A percentile compares a stretch with the other conserved stretches of the same genome.
phyloP scores from a whole-genome alignment of 1,284 basidiomycete genomes.

The Retiboletus flavoniger region DNA sequence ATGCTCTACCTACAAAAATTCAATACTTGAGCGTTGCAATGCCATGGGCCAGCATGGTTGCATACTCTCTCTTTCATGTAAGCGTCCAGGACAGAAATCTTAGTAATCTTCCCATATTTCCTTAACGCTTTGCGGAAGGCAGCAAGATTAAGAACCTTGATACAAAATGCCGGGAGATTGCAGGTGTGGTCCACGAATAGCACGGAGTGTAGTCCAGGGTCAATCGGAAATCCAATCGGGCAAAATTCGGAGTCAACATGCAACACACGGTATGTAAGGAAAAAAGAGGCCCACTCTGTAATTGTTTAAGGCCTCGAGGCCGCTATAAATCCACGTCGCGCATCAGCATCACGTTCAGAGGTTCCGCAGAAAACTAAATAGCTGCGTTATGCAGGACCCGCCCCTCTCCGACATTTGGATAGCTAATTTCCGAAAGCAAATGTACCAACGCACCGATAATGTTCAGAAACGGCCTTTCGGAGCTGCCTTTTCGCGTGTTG shows the following conservation, averaged over 20 bases:
- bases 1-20: slow-evolving; percentile 52
- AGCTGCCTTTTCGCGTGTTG: slow-evolving; percentile 79
- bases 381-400: background rate
- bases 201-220: background rate
- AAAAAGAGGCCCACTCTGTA: slow-evolving; percentile 60
- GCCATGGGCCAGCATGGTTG: background rate
- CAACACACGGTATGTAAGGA: slow-evolving; percentile 9
- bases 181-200: background rate
- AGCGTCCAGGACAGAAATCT: slow-evolving; percentile 62
- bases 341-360: slow-evolving; percentile 15
- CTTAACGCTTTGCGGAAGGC: slow-evolving; percentile 92
- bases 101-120: slow-evolving; percentile 89
- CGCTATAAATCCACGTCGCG: slow-evolving; percentile 39
- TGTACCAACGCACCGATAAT: slow-evolving; percentile 62
- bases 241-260: background rate
- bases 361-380: background rate
- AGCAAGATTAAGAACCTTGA: slow-evolving; percentile 82
- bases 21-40: background rate
- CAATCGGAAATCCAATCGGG: background rate
- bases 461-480: slow-evolving; percentile 80
- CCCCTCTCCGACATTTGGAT: background rate
- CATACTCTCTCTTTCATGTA: slow-evolving; percentile 76
- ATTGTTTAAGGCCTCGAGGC: slow-evolving; percentile 80
- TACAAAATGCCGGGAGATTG: background rate
- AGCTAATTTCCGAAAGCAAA: background rate